Base-by-base conservation (phyloP, 2,329 filamentous ascomycete species). In the Aspergillus felis region DNA sequence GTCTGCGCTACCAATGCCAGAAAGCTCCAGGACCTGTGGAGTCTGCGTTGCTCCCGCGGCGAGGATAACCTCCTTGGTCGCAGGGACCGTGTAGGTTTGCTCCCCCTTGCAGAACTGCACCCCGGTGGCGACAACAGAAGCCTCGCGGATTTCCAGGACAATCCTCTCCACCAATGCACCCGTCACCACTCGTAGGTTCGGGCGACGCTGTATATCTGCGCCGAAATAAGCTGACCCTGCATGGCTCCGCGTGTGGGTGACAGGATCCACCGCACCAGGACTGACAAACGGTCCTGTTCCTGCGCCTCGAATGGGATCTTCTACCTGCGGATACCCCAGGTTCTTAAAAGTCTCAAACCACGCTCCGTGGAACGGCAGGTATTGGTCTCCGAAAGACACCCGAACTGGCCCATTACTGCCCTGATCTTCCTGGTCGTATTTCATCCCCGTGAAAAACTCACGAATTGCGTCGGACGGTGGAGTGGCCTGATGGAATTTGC, bases 21-120 rank as follows among this genome's bases (percentile, higher is more conserved):
- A 87, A 0, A 87, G 74, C 63, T 88, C 84, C 14, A 83, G 78
- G 14, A 85, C 74, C 69, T 82, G 84, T 8, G 80, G 85, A 14
- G 81, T 84, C 64, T 81, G 80, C 41, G 81, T 74, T 35, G 79
- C 79, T 0, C 86, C 86, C 0, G 84, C 84, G 1, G 82, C 80
- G 1, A 89, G 69, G 42, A 89, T 79, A 5, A 87, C 78, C 60
- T 88, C 85, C 51, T 69, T 66, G 32, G 58, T 68, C 59, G 64
- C 73, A 3, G 61, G n/a, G 48, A 68, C 14, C 73, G 77, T 57
- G 35, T 54, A 58, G 17, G 6, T 12, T 9, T 14, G 50, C 57
- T 67, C 65, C 65, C 47, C 67, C 32, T 57, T 66, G 9, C 10
- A 28, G 14, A 67, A 59, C 9, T 61, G 58, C 38, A 68, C 55